These are phyloP conservation scores for Eimeria necatrix DNA, from an alignment of 169 alveolate species.

Conservation along the genomic window DNA sequence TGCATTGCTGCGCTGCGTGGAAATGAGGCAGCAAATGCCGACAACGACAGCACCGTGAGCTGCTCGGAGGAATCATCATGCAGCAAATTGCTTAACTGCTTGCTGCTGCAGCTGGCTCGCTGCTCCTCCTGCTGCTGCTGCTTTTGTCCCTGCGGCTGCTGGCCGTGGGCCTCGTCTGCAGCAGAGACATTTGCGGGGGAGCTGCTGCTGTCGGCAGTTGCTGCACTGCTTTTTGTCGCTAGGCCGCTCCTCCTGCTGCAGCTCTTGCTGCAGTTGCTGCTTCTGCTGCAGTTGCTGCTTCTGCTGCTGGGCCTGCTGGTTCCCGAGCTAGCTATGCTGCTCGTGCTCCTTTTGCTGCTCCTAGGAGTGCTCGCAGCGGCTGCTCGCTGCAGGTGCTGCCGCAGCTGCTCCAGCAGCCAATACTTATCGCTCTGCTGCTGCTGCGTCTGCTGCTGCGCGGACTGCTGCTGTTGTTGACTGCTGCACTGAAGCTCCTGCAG, in stretches of 20 bases:
- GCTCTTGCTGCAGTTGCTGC: neutral
- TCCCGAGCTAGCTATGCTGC: constrained; percentile 7
- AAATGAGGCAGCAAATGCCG: neutral
- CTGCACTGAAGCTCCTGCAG: constrained; percentile 26
- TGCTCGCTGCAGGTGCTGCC: neutral
- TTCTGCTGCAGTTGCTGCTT: constrained; percentile 25
- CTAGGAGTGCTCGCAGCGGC: neutral
- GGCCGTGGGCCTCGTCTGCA: no score
- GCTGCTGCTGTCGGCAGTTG: no score
- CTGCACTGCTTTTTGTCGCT: no score
- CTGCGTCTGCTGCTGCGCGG: constrained; percentile 17
- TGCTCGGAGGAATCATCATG: neutral
- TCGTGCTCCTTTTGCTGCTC: constrained; percentile 9
- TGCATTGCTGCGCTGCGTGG: neutral
- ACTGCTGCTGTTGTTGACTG: neutral
- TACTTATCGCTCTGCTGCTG: neutral
- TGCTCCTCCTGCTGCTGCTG: constrained; percentile 26
- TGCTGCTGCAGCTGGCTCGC: neutral
- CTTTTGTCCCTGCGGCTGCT: no score
- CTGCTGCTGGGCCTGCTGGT: neutral
- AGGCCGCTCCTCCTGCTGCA: neutral
- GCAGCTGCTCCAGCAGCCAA: constrained; percentile 18
- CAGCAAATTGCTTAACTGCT: neutral
- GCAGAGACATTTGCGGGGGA: no score
- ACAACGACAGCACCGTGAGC: neutral